phyloP scores from a whole-genome alignment of 257 asterid genomes.

The Henckelia pumila region DNA sequence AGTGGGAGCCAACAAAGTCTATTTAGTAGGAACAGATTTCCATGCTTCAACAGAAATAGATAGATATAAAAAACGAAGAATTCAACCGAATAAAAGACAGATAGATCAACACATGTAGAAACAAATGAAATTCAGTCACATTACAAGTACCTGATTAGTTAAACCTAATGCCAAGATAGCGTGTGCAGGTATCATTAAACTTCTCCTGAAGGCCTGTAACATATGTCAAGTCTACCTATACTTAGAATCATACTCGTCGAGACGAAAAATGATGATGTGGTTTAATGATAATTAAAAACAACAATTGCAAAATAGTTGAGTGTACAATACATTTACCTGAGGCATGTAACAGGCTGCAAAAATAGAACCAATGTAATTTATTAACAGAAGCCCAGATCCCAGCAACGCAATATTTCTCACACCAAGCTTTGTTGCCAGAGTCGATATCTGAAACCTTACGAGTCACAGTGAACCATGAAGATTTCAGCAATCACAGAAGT shows the following conservation, averaged over 20 bases:
- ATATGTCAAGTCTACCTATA: slow-evolving; percentile 22
- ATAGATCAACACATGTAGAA: no score
- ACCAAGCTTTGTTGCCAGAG: slow-evolving; percentile 95
- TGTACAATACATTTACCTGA: slow-evolving; percentile 49
- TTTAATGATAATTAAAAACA: not conserved
- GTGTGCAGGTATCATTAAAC: slow-evolving; percentile 83
- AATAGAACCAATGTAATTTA: slow-evolving; percentile 77
- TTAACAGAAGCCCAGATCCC: slow-evolving; percentile 79
- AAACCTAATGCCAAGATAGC: slow-evolving; percentile 63
- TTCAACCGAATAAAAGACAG: no score
- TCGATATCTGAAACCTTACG: slow-evolving; percentile 88
- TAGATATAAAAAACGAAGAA: not conserved
- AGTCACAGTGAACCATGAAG: slow-evolving; percentile 23
- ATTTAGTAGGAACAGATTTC: not conserved
- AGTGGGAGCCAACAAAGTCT: no score
- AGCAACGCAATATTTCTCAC: slow-evolving; percentile 88
- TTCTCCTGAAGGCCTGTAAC: slow-evolving; percentile 75
- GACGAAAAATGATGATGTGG: slow-evolving; percentile 3
- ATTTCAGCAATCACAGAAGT: slow-evolving; percentile 21
- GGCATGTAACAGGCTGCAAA: slow-evolving; percentile 81
- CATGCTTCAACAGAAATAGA: not conserved
- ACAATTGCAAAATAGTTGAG: slow-evolving; percentile 7
- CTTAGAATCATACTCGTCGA: slow-evolving; percentile 6
- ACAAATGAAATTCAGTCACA: no score
- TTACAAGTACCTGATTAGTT: slow-evolving; percentile 68